Evolutionary conservation across 169 alveolate species (phyloP).

Genomic region (Cryptosporidium sp.): DNA sequence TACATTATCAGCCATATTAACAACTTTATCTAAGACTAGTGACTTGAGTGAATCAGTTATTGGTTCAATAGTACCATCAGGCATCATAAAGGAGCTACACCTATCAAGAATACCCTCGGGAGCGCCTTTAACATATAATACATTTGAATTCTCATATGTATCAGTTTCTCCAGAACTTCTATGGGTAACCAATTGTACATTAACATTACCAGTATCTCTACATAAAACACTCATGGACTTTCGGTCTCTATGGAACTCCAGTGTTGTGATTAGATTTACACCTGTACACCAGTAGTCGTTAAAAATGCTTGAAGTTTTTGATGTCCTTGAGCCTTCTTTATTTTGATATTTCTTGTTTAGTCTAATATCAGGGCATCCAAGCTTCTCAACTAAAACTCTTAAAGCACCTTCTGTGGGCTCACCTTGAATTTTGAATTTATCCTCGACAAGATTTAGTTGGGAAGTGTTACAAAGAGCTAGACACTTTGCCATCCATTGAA

Average conservation of each 20-base stretch:
- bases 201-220: constrained; percentile 76
- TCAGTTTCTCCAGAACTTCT: constrained; percentile 40
- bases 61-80: constrained; percentile 89
- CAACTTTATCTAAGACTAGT: constrained; percentile 84
- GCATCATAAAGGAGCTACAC: constrained; percentile 79
- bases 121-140: constrained; percentile 98
- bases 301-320: constrained; percentile 68
- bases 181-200: constrained; percentile 36
- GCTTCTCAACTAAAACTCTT: constrained; percentile 84
- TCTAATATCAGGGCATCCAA: constrained; percentile 83
- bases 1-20: constrained; percentile 91
- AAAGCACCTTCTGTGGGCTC: constrained; percentile 92
- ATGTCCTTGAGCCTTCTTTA: constrained; percentile 47
- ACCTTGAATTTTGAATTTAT: constrained; percentile 80
- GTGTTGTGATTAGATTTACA: constrained; percentile 86
- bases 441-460: constrained; percentile 46
- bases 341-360: constrained; percentile 75
- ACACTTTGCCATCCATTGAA: constrained; percentile 79
- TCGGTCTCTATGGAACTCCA: constrained; percentile 97
- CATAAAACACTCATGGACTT: constrained; percentile 95
- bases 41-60: constrained; percentile 85
- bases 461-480: constrained; percentile 83
- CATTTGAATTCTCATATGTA: constrained; percentile 78
- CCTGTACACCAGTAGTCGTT: constrained; percentile 78
- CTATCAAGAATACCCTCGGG: constrained; percentile 96